Percentiles rank a stretch among this genome's conserved stretches.
These are phyloP conservation scores for Cladosporium sp. DNA, from an alignment of 2,329 filamentous ascomycete species.

Conservation along the genomic window DNA sequence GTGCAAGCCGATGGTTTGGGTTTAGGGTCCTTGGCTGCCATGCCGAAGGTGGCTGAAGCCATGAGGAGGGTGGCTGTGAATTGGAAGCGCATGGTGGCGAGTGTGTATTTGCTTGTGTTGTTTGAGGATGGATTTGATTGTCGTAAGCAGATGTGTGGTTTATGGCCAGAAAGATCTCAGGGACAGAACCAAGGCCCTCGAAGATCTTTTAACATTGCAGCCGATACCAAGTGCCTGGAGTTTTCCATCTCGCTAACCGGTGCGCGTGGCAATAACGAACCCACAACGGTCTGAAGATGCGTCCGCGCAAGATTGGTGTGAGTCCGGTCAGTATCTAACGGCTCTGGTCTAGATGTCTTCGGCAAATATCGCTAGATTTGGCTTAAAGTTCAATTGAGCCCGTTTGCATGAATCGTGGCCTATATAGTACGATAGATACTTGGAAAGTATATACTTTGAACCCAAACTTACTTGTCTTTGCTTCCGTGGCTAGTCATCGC, in stretches of 20 bases:
- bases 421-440: not conserved
- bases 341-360: not conserved
- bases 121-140: not conserved
- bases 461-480: not conserved
- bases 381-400: too few relatives aligned
- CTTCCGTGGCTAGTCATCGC: not conserved
- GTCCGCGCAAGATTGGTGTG: not conserved
- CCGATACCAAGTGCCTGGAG: not conserved
- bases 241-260: not conserved
- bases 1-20: not conserved
- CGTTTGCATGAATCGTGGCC: not conserved
- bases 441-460: not conserved
- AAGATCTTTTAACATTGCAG: not conserved
- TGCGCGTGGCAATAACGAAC: constrained; percentile 1
- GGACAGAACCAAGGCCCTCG: not conserved
- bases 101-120: not conserved
- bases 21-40: constrained; percentile 1
- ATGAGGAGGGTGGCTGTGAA: constrained; percentile 1
- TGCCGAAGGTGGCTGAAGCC: constrained; percentile 7
- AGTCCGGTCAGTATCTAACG: constrained; percentile 11
- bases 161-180: not conserved
- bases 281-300: constrained; percentile 1
- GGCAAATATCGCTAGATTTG: not conserved
- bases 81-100: constrained; percentile 4
- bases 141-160: not conserved